Conservation (phyloP, 805 yeast species). For the Lipomyces kockii region DNA sequence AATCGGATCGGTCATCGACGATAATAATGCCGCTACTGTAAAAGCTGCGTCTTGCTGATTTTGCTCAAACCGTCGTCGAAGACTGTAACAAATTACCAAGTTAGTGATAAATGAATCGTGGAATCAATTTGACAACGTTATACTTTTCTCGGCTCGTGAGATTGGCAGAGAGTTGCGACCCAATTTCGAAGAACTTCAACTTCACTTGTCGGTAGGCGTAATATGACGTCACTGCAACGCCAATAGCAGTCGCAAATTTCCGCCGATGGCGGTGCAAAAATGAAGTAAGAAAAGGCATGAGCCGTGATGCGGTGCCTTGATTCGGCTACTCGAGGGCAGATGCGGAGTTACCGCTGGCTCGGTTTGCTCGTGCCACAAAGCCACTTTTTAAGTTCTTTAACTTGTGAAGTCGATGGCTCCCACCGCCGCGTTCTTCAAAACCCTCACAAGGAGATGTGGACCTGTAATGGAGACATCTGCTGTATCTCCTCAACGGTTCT, state of each 20-base stretch:
- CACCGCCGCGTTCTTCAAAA: too few species aligned
- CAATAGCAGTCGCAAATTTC: conserved; percentile 23
- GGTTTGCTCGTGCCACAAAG: too few species aligned
- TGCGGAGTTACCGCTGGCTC: background rate
- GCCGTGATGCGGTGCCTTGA: background rate
- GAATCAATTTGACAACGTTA: background rate
- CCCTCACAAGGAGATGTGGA: too few species aligned
- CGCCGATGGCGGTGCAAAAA: conserved; percentile 33
- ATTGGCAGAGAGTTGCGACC: conserved; percentile 21
- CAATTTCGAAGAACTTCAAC: conserved; percentile 26
- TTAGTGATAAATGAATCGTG: background rate
- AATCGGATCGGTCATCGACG: conserved; percentile 71
- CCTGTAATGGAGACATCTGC: too few species aligned
- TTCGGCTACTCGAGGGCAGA: background rate
- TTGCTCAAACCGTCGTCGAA: conserved; percentile 82
- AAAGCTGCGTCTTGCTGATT: conserved; percentile 88
- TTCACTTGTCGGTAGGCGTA: conserved; percentile 15
- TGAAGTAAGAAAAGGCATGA: conserved; percentile 10
- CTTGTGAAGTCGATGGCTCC: too few species aligned
- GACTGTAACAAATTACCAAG: conserved; percentile 40
- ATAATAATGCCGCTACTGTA: conserved; percentile 81
- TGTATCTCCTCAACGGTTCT: background rate
- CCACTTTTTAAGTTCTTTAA: too few species aligned
- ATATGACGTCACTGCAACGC: conserved; percentile 28
- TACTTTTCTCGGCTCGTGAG: conserved; percentile 29